Evolutionary conservation across 2,329 filamentous ascomycete species (phyloP).

Genomic region (Apiospora malaysiana): DNA sequence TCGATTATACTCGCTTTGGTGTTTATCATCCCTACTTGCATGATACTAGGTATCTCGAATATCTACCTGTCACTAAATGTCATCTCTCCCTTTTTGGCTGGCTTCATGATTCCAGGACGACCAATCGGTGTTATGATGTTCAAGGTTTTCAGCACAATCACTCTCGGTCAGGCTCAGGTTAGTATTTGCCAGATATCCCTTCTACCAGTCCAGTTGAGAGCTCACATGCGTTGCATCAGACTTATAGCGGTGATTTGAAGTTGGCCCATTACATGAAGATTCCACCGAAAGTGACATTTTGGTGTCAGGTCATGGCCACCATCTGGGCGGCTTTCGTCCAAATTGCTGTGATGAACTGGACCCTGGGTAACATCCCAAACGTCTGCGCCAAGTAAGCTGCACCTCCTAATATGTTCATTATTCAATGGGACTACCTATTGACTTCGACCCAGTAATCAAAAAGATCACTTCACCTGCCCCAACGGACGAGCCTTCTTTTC

Average conservation of each 20-base stretch:
- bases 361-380: slow-evolving; percentile 50
- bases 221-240: slow-evolving; percentile 7
- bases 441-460: slow-evolving; percentile 43
- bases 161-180: slow-evolving; percentile 43
- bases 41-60: slow-evolving; percentile 58
- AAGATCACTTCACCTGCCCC: slow-evolving; percentile 47
- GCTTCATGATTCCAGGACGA: slow-evolving; percentile 63
- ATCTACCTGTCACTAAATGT: slow-evolving; percentile 58
- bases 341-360: slow-evolving; percentile 55
- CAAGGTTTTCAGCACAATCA: slow-evolving; percentile 54
- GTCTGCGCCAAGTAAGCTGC: slow-evolving; percentile 45
- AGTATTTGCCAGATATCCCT: neutral
- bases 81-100: slow-evolving; percentile 59
- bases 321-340: slow-evolving; percentile 55
- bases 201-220: too few relatives aligned
- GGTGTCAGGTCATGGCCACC: slow-evolving; percentile 55
- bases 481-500: slow-evolving; percentile 54
- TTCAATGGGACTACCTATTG: slow-evolving; percentile 23
- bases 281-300: slow-evolving; percentile 55
- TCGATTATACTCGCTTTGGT: slow-evolving; percentile 51
- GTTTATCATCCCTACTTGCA: slow-evolving; percentile 53
- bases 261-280: slow-evolving; percentile 47
- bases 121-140: slow-evolving; percentile 63
- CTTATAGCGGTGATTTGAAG: slow-evolving; percentile 43
- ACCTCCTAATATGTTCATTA: too few relatives aligned